Evolutionary conservation across 2,329 filamentous ascomycete species (phyloP).

Genomic region (Rutstroemia sp.): DNA sequence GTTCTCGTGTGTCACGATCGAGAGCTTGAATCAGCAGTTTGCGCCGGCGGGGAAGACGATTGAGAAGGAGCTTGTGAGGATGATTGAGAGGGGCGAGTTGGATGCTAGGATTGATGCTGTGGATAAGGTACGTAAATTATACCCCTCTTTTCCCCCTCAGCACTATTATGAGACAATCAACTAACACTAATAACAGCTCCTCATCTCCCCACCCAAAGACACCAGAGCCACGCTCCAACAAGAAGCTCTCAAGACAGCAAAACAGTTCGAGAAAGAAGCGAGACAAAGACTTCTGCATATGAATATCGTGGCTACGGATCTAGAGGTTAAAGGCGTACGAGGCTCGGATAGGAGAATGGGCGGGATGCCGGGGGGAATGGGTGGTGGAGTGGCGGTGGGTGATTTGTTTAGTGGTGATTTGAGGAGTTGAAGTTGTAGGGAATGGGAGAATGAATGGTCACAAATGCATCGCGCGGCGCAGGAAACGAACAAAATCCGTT

Average conservation of each 20-base stretch:
- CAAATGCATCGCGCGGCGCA: neutral
- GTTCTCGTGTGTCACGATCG: slow-evolving; percentile 78
- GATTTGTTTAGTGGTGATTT: slow-evolving; percentile 1
- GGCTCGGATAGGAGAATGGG: neutral
- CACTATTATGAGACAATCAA: neutral
- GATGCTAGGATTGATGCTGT: slow-evolving; percentile 80
- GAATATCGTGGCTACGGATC: slow-evolving; percentile 64
- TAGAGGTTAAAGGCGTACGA: slow-evolving; percentile 49
- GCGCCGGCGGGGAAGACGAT: slow-evolving; percentile 54
- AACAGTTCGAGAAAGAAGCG: slow-evolving; percentile 66
- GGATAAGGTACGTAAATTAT: slow-evolving; percentile 47
- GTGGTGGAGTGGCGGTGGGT: neutral
- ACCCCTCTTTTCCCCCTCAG: neutral
- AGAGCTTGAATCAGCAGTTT: slow-evolving; percentile 73
- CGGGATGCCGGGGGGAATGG: neutral
- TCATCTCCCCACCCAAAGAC: slow-evolving; percentile 64
- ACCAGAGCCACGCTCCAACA: slow-evolving; percentile 63
- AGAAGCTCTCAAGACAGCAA: slow-evolving; percentile 59
- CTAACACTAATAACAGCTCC: slow-evolving; percentile 51
- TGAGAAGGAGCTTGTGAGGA: slow-evolving; percentile 64
- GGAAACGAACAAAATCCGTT: neutral
- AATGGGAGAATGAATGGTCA: neutral
- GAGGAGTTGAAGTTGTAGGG: neutral
- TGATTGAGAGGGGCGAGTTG: slow-evolving; percentile 68
- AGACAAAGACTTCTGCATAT: slow-evolving; percentile 71